A percentile compares a stretch with the other conserved stretches of the same genome.
Conservation (phyloP, 2,329 filamentous ascomycete genomes). For the Xylaria polymorpha region DNA sequence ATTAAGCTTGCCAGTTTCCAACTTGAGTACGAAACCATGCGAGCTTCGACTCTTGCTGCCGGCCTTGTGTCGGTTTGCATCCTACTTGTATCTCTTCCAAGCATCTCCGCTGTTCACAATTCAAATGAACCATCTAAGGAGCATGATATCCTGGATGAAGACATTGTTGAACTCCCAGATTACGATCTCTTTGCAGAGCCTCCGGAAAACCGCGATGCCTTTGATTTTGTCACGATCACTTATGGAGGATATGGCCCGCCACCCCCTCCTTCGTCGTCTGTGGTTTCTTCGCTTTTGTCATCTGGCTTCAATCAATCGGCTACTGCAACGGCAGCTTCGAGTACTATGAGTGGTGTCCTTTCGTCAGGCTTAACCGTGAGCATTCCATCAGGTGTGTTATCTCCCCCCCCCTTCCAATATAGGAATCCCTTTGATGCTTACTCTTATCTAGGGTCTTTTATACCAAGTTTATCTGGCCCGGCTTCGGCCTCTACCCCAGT, state of each 20-base stretch:
- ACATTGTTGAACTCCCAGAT: slow-evolving; percentile 31
- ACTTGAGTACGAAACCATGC: slow-evolving; percentile 51
- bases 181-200: slow-evolving; percentile 42
- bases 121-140: slow-evolving; percentile 17
- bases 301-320: slow-evolving; percentile 33
- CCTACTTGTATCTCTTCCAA: slow-evolving; percentile 45
- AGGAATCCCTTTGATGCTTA: slow-evolving; percentile 4
- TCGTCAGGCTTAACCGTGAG: not conserved
- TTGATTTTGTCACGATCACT: slow-evolving; percentile 45
- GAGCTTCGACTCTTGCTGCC: slow-evolving; percentile 48
- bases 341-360: slow-evolving; percentile 8
- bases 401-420: not conserved
- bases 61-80: slow-evolving; percentile 51
- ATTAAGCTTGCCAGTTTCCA: not conserved
- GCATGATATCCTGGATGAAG: slow-evolving; percentile 23
- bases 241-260: slow-evolving; percentile 48
- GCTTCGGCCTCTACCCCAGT: not conserved
- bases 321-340: slow-evolving; percentile 24
- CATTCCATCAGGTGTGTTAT: slow-evolving; percentile 19
- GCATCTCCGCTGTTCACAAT: slow-evolving; percentile 35
- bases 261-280: slow-evolving; percentile 39
- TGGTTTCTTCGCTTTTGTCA: slow-evolving; percentile 22
- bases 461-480: not conserved
- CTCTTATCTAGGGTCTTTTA: slow-evolving; percentile 17
- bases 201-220: slow-evolving; percentile 40